Evolutionary conservation across 495 filamentous ascomycete genomes (phyloP), one percentile per base, ranked within the genome.

Genomic region (Aspergillus biplanus): DNA sequence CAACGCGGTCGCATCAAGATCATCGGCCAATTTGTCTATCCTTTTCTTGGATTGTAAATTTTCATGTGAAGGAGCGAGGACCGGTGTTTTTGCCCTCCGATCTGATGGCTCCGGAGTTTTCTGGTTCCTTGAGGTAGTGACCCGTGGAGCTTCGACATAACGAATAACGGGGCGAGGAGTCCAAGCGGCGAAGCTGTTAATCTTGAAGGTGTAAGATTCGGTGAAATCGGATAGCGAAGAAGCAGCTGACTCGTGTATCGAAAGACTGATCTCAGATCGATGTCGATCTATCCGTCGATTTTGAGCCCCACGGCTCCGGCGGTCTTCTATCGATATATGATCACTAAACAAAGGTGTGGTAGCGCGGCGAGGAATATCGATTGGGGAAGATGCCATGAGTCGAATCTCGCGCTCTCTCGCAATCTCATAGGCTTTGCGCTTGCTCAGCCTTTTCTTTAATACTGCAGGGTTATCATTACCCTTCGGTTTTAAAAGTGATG

Each of bases 361-460:
- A 4, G 85, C 78, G 46, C 89, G 87, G 32, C 82, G 81, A 44
- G 89, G 88, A 50, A 87, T 82, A 15, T 85, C 82, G 47, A 92
- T 84, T 33, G 86, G 86, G 21, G 73, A 75, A 47, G 88, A 83
- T 60, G 80, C 89, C 87, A 97, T 89, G n/a, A 90, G 83, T 62
- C 87, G 87, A 66, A 97, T 92, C 75, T 97, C 92, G 58, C 90
- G 90, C 72, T 96, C 92, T 16, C 93, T 83, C 57, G 86, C 81
- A 70, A 86, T 85, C 59, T 96, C 90, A 42, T 89, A 76, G 37
- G 87, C 85, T 57, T 89, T 88, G 59, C 89, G 84, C 76, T 93
- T 96, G 80, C 89, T 95, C 15, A 91, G 87, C 67, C 86, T 90
- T 52, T 89, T 86, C 34, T 87, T 84, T 42, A 86, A 74, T 31